A percentile compares a stretch with the other conserved stretches of the same genome.
Evolutionary conservation across 1,284 basidiomycete species (phyloP).

Genomic region (Fomitopsis pinicola): DNA sequence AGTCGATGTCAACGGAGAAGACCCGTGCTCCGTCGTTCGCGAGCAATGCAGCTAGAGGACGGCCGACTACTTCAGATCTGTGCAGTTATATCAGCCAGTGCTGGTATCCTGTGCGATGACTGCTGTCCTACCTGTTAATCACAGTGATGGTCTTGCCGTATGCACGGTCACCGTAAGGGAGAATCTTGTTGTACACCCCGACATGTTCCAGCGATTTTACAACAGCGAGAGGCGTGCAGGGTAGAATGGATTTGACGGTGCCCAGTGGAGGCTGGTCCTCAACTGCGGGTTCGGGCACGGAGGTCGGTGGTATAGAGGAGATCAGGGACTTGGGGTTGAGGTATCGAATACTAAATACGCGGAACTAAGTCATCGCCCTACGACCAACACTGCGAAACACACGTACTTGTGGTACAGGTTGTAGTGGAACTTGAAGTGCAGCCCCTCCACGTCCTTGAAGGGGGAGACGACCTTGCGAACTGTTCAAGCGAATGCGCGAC

Average conservation of each 20-base stretch:
- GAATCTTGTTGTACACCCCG: slow-evolving; percentile 89
- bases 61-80: slow-evolving; percentile 94
- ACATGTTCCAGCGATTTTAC: slow-evolving; percentile 92
- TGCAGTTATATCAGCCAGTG: not conserved
- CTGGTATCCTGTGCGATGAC: not conserved
- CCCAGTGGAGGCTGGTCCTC: slow-evolving; percentile 72
- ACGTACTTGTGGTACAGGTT: slow-evolving; percentile 94
- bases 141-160: slow-evolving; percentile 93
- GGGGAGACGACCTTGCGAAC: slow-evolving; percentile 79
- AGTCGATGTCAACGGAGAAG: slow-evolving; percentile 92
- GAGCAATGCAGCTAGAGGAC: slow-evolving; percentile 90
- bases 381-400: not conserved
- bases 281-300: slow-evolving; percentile 32
- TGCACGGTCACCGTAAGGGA: slow-evolving; percentile 92
- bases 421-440: slow-evolving; percentile 95
- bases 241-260: slow-evolving; percentile 90
- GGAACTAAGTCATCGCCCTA: slow-evolving; percentile 1
- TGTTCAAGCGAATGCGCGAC: not conserved
- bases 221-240: slow-evolving; percentile 95
- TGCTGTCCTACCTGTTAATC: slow-evolving; percentile 75
- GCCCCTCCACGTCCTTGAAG: slow-evolving; percentile 95
- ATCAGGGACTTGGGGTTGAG: slow-evolving; percentile 62
- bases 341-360: slow-evolving; percentile 65
- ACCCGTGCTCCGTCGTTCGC: slow-evolving; percentile 96
- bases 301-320: slow-evolving; percentile 39